Evolutionary conservation across 306 rosid genomes (phyloP).

Genomic region (Prunus davidiana): DNA sequence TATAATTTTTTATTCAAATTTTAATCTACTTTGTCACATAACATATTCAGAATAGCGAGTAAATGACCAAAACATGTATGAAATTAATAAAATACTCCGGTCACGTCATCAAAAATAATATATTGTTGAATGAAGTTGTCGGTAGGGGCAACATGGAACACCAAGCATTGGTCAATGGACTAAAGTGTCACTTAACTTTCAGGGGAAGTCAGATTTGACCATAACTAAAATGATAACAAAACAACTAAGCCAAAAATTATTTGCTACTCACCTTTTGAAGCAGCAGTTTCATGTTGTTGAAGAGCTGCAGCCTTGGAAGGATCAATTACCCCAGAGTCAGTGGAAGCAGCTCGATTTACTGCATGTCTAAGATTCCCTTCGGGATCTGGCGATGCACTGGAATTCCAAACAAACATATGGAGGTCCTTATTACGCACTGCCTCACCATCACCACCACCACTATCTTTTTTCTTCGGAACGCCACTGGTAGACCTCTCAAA

Average conservation of each 20-base stretch:
- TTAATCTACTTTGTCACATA: no score
- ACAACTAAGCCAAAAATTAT: not conserved
- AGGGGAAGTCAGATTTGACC: no score
- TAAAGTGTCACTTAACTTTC: no score
- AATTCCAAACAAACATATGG: constrained; percentile 94
- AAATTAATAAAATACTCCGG: no score
- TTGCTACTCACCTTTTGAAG: constrained; percentile 47
- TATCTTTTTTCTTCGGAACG: constrained; percentile 50
- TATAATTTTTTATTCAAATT: no score
- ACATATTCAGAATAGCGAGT: no score
- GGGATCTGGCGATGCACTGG: constrained; percentile 78
- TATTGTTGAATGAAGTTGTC: no score
- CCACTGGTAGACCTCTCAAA: constrained; percentile 58
- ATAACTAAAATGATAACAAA: no score
- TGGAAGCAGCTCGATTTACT: constrained; percentile 52
- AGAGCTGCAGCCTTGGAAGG: constrained; percentile 46
- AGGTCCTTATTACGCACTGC: constrained; percentile 54
- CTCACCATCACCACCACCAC: not conserved
- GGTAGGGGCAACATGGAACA: no score
- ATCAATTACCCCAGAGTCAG: constrained; percentile 46
- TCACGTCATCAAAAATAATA: no score
- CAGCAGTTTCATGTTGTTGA: constrained; percentile 41
- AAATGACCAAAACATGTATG: no score
- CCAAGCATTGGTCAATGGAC: no score
- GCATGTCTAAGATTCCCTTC: constrained; percentile 73